These are phyloP conservation scores for Dioscorea cayenensis DNA, from an alignment of 116 monocot genomes.

Conservation along the genomic window DNA sequence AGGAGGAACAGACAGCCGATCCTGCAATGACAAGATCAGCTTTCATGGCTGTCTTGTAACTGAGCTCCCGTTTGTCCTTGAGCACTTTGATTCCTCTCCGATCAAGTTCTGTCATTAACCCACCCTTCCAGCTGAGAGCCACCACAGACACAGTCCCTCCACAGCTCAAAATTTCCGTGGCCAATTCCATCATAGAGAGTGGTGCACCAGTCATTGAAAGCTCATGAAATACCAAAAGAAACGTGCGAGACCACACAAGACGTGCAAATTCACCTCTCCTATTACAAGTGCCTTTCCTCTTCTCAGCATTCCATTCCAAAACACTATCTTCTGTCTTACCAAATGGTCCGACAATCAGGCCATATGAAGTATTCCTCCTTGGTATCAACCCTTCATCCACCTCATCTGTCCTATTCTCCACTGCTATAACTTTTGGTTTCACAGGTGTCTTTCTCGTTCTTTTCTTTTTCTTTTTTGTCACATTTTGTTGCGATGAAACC, in stretches of 20 bases:
- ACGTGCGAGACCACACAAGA: conserved; percentile 55
- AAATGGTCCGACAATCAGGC: conserved; percentile 78
- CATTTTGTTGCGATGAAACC: conserved; percentile 10
- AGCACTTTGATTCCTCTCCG: conserved; percentile 76
- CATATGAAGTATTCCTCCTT: conserved; percentile 65
- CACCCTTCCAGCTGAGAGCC: conserved; percentile 74
- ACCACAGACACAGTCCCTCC: conserved; percentile 69
- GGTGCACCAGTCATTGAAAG: conserved; percentile 94
- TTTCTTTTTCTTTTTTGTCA: conserved; percentile 18
- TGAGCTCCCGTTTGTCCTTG: conserved; percentile 47
- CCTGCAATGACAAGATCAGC: conserved; percentile 80
- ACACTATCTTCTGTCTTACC: conserved; percentile 52
- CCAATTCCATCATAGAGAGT: conserved; percentile 93
- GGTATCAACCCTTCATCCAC: conserved; percentile 48
- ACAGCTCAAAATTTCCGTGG: conserved; percentile 76
- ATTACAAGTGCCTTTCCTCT: conserved; percentile 61
- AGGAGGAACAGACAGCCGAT: conserved; percentile 82
- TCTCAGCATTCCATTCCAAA: conserved; percentile 58
- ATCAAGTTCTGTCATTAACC: conserved; percentile 65
- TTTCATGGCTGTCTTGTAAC: conserved; percentile 74
- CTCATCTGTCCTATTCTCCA: conserved; percentile 21
- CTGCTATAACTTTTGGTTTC: conserved; percentile 15
- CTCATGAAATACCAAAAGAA: conserved; percentile 87
- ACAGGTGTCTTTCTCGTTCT: not conserved
- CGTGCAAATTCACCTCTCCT: conserved; percentile 58